Evolutionary conservation across 306 rosid species (phyloP).

Genomic region (Casuarina equisetifolia): DNA sequence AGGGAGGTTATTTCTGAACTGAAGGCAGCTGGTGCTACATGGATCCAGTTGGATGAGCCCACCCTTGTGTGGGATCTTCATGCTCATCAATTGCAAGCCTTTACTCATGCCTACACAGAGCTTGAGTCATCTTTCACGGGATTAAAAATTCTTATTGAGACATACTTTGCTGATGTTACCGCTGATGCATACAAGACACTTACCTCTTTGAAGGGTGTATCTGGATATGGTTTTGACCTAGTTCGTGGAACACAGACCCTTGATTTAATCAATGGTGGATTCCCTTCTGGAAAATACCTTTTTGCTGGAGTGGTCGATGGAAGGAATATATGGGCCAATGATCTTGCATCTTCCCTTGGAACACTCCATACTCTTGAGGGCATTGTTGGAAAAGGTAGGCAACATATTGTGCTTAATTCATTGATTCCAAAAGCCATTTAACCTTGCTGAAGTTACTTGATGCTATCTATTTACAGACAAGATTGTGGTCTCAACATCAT

Average conservation of each 20-base stretch:
- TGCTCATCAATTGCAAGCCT: constrained; percentile 65
- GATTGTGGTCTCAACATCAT: constrained; percentile 78
- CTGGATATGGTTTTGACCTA: constrained; percentile 77
- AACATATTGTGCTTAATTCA: constrained; percentile 5
- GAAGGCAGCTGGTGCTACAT: constrained; percentile 77
- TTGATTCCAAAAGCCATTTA: constrained; percentile 15
- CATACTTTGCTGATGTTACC: constrained; percentile 80
- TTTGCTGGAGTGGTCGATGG: constrained; percentile 95
- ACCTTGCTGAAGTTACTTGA: constrained; percentile 17
- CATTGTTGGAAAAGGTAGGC: constrained; percentile 69
- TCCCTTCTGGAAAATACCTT: constrained; percentile 68
- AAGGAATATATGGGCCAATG: constrained; percentile 85
- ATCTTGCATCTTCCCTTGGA: constrained; percentile 62
- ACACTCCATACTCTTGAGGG: constrained; percentile 56
- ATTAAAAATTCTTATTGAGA: constrained; percentile 63
- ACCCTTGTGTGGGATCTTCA: constrained; percentile 71
- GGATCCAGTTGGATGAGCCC: constrained; percentile 93
- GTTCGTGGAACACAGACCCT: constrained; percentile 80
- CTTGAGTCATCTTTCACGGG: constrained; percentile 71
- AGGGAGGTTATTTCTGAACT: constrained; percentile 84
- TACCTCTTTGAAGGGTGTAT: constrained; percentile 69
- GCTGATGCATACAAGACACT: constrained; percentile 70
- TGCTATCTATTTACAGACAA: constrained; percentile 43
- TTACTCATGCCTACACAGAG: constrained; percentile 55
- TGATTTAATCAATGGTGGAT: constrained; percentile 68